Evolutionary conservation across 257 asterid species (phyloP).

Genomic region (Linaria vulgaris): DNA sequence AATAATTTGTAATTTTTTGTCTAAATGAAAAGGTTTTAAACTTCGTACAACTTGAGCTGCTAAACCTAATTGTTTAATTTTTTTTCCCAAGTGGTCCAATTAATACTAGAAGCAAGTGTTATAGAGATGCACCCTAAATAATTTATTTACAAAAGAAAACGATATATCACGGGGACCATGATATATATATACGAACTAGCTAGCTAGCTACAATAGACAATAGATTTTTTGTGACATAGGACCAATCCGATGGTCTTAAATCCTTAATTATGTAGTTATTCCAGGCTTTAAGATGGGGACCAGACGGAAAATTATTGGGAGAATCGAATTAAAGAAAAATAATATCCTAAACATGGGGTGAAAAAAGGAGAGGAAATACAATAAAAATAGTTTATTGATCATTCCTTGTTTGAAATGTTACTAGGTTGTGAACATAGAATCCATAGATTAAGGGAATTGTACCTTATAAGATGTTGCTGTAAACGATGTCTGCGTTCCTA

Average conservation of each 20-base stretch:
- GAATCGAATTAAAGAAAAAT: background rate
- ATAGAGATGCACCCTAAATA: background rate
- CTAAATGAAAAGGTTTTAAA: constrained; percentile 14
- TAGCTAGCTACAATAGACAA: background rate
- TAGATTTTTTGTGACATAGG: constrained; percentile 17
- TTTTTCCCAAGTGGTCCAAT: constrained; percentile 40
- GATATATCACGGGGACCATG: constrained; percentile 40
- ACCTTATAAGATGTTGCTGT: too few relatives aligned
- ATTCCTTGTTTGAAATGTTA: too few relatives aligned
- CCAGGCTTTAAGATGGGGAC: constrained; percentile 43
- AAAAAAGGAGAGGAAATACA: background rate
- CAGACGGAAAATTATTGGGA: constrained; percentile 26
- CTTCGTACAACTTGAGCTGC: constrained; percentile 43
- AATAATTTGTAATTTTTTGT: constrained; percentile 9
- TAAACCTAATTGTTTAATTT: constrained; percentile 27
- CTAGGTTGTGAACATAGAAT: too few relatives aligned
- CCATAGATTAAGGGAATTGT: too few relatives aligned
- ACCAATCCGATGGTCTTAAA: constrained; percentile 25
- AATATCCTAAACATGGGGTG: background rate
- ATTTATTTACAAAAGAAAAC: constrained; percentile 12
- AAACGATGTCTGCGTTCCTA: too few relatives aligned
- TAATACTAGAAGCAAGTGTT: constrained; percentile 17
- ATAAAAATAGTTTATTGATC: background rate
- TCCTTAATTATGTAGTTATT: constrained; percentile 28
- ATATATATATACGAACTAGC: constrained; percentile 9